phyloP scores from a whole-genome alignment of 768 basidiomycete species.

The Mycena latifolia region DNA sequence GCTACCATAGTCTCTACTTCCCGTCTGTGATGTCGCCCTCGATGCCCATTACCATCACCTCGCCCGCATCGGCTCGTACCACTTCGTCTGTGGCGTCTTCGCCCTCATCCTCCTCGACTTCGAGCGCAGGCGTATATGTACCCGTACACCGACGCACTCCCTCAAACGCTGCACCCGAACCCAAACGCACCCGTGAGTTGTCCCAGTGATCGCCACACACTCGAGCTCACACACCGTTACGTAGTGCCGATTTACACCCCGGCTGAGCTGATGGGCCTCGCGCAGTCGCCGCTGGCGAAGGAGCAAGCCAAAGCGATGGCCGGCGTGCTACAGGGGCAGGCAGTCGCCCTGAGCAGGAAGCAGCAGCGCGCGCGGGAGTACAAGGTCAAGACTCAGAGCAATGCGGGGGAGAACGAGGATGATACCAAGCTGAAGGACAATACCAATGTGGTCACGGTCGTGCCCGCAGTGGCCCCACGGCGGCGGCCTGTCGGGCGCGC shows the following conservation, averaged over 20 bases:
- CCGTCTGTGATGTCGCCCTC: conserved; percentile 26
- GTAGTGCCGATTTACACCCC: conserved; percentile 29
- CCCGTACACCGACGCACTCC: conserved; percentile 27
- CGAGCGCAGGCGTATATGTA: conserved; percentile 24
- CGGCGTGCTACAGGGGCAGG: conserved; percentile 11
- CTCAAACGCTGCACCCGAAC: background rate
- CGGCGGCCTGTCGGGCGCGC: conserved; percentile 14
- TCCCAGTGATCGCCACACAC: background rate
- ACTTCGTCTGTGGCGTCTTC: conserved; percentile 7
- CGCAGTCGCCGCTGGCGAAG: conserved; percentile 25
- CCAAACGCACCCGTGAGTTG: conserved; percentile 20
- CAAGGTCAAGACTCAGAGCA: no score
- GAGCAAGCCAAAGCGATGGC: background rate
- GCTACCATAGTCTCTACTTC: no score
- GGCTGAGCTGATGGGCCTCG: conserved; percentile 14
- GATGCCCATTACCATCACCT: conserved; percentile 20
- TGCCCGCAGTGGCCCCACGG: background rate
- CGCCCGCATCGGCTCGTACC: background rate
- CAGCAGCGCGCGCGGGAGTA: conserved; percentile 28
- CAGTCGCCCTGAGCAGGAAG: conserved; percentile 15
- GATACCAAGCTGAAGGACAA: background rate
- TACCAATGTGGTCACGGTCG: background rate
- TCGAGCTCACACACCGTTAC: background rate
- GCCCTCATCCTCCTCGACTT: background rate
- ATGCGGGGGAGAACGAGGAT: background rate